phyloP scores from a whole-genome alignment of 306 rosid species.

The Lagenaria siceraria region DNA sequence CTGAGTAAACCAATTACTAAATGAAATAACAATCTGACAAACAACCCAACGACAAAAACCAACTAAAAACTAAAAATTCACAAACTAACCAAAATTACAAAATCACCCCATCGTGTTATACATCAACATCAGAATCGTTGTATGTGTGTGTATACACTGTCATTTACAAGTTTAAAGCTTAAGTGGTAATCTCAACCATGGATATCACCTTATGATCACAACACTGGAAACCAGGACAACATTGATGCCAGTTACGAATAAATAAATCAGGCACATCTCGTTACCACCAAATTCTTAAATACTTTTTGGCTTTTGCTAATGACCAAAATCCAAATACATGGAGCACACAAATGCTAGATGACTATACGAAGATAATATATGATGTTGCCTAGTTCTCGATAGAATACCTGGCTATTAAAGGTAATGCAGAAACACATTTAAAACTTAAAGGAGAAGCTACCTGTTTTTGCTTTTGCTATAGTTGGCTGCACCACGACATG shows the following conservation, averaged over 20 bases:
- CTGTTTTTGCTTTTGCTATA: conserved; percentile 69
- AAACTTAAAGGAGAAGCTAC: conserved; percentile 20
- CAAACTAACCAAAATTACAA: not conserved
- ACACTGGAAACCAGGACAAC: not conserved
- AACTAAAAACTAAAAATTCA: not conserved
- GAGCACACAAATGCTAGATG: not conserved
- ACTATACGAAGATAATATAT: not conserved
- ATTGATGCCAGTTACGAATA: not conserved
- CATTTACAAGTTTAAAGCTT: not conserved
- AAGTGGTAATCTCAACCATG: not conserved
- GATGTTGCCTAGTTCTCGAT: not conserved
- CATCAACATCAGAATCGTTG: not conserved
- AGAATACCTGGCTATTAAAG: not conserved
- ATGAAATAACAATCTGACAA: not conserved
- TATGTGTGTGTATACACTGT: not conserved
- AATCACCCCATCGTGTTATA: not conserved
- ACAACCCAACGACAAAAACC: not conserved
- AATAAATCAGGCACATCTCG: not conserved
- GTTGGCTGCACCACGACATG: conserved; percentile 89
- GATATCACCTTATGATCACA: not conserved
- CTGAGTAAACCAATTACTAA: not conserved
- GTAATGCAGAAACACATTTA: not conserved
- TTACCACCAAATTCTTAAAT: not conserved
- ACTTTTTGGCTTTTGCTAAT: not conserved
- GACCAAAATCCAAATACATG: not conserved